These are phyloP conservation scores for Chenopodium album DNA, from an alignment of 148 eudicot genomes.

Conservation along the genomic window DNA sequence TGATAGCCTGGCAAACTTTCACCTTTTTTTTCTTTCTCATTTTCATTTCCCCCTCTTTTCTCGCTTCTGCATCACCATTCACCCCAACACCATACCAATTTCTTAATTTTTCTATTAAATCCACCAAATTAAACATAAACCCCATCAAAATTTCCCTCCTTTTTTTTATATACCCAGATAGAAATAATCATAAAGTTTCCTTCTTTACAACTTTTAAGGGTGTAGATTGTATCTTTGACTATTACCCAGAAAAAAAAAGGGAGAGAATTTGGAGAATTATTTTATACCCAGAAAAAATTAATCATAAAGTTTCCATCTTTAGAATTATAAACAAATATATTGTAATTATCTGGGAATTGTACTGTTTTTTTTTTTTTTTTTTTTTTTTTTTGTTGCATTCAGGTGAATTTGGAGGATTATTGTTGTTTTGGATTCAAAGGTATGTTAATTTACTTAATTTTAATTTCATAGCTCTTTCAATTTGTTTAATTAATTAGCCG, in stretches of 20 bases:
- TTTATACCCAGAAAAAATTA: too few relatives aligned
- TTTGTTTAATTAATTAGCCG: background rate
- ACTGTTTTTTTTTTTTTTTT: background rate
- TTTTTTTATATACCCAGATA: background rate
- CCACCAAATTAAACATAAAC: background rate
- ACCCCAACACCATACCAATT: background rate
- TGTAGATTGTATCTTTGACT: constrained; percentile 17
- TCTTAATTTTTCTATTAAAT: too few relatives aligned
- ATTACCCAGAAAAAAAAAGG: background rate
- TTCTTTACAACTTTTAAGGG: background rate
- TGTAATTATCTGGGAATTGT: background rate
- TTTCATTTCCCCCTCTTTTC: constrained; percentile 2
- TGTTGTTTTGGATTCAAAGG: constrained; percentile 9
- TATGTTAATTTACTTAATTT: constrained; percentile 11
- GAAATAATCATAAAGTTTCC: background rate
- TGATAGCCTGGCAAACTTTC: constrained; percentile 31
- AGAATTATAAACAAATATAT: too few relatives aligned
- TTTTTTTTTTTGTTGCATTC: background rate
- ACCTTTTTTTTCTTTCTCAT: background rate
- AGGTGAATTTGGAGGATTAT: constrained; percentile 16
- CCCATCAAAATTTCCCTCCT: constrained; percentile 22
- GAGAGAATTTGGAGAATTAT: background rate
- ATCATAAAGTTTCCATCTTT: background rate
- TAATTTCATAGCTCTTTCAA: background rate
- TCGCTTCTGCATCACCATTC: constrained; percentile 16